Evolutionary conservation across 192 early-diverging fungal species (phyloP), one percentile per base, ranked within the genome.

Genomic region (Coemansia sp.): DNA sequence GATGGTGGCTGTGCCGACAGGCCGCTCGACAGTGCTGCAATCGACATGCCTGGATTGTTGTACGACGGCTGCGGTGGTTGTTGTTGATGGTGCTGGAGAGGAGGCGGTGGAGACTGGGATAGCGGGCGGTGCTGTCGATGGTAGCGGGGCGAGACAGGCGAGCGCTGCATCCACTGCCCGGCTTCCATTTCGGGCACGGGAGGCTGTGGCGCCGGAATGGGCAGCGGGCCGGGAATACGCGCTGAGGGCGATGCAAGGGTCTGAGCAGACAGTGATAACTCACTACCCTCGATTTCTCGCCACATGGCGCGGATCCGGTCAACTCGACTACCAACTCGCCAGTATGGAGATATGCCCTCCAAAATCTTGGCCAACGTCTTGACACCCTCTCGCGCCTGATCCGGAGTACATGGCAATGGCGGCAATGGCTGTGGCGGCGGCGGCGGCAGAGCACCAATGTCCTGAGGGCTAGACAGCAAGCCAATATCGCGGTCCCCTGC

Each of bases 381-480:
- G 57, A 79, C 60, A 0, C 71, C 71, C 18, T 79, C 71, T n/a
- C 67, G 56, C 8, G 76, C 76, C 67, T 79, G 70, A 10, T 69
- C 71, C 2, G 55, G 45, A n/a, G 76, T 67, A 42, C 76, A 79
- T 33, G 76, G 76, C 18, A 65, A 71, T 21, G 65, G 26, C 5
- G 77, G 77, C 58, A 73, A 64, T 39, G 46, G 62, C 38, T 67
- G 71, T 3, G 66, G 66, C 13, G 60, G 66, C 21, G 57, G 66
- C 0, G 66, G 66, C 24, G 77, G 77, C 61, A 74, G 62, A 9
- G 59, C 58, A 26, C 67, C 67, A 23, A 75, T 61, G 42, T 69
- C 63, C 13, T 65, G 67, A 33, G 70, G 63, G 39, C 56, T 51
- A 21, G 70, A 58, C 50, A 77, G 61, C 26, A 78, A 61, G 8